A percentile compares a stretch with the other conserved stretches of the same genome.
Conservation (phyloP, 1,284 basidiomycete species). For the Papiliotrema fonsecae region DNA sequence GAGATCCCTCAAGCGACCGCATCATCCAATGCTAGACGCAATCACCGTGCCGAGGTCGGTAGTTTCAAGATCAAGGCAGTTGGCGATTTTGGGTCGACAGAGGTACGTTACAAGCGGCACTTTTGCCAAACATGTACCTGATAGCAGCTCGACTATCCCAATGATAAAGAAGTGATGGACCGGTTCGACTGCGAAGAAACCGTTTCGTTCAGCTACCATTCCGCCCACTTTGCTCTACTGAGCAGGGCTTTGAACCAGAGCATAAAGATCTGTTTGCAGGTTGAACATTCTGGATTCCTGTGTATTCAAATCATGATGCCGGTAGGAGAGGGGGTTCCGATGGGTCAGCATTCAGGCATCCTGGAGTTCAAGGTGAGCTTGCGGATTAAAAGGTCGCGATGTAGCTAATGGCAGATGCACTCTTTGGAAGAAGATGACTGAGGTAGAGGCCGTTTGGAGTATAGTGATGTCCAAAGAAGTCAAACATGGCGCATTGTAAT, state of each 20-base stretch:
- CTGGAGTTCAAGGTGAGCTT: conserved; percentile 72
- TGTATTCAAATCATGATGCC: conserved; percentile 85
- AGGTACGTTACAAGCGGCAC: conserved; percentile 55
- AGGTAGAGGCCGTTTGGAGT: too few species aligned
- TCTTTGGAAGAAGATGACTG: conserved; percentile 38
- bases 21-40: conserved; percentile 16
- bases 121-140: background rate
- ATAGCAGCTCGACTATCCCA: conserved; percentile 82
- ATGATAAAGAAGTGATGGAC: conserved; percentile 82
- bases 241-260: conserved; percentile 70
- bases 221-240: conserved; percentile 64
- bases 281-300: conserved; percentile 71
- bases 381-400: background rate
- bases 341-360: conserved; percentile 57
- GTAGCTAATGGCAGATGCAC: conserved; percentile 27
- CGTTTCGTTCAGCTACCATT: conserved; percentile 77
- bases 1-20: conserved; percentile 15
- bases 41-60: conserved; percentile 49
- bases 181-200: conserved; percentile 68
- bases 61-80: conserved; percentile 68
- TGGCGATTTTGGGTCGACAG: conserved; percentile 74
- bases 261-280: conserved; percentile 77
- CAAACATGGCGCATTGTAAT: too few species aligned
- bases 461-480: too few species aligned
- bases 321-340: conserved; percentile 41